Evolutionary conservation across 169 alveolate species (phyloP).

Genomic region (Cryptosporidium tyzzeri): DNA sequence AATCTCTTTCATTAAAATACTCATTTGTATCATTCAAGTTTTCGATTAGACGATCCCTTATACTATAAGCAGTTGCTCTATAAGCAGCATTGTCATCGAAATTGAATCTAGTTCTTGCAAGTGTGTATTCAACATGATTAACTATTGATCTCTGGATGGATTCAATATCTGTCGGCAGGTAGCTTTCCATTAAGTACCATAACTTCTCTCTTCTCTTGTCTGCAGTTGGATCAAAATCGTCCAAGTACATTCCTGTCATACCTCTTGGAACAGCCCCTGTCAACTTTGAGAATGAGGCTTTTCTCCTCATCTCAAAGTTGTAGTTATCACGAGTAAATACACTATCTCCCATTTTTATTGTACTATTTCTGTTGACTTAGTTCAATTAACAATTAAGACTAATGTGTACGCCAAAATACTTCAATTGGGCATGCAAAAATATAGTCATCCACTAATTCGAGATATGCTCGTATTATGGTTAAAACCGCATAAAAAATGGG

Average conservation of each 20-base stretch:
- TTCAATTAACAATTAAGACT: slow-evolving; percentile 5
- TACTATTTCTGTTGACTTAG: neutral
- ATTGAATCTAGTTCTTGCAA: slow-evolving; percentile 93
- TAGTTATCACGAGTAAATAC: slow-evolving; percentile 72
- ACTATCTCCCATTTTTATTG: slow-evolving; percentile 70
- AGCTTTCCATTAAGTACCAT: slow-evolving; percentile 88
- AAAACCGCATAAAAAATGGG: slow-evolving; percentile 22
- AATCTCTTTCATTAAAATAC: slow-evolving; percentile 88
- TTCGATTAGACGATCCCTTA: slow-evolving; percentile 94
- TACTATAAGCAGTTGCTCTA: slow-evolving; percentile 90
- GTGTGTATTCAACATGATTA: slow-evolving; percentile 90
- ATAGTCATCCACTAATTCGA: slow-evolving; percentile 42
- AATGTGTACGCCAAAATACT: neutral
- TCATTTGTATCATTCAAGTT: slow-evolving; percentile 92
- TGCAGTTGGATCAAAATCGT: slow-evolving; percentile 80
- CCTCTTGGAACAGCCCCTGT: slow-evolving; percentile 80
- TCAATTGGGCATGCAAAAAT: slow-evolving; percentile 29
- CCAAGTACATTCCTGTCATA: slow-evolving; percentile 80
- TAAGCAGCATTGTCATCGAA: slow-evolving; percentile 88
- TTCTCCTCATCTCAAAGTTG: slow-evolving; percentile 85
- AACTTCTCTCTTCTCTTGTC: slow-evolving; percentile 83
- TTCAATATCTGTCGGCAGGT: slow-evolving; percentile 84
- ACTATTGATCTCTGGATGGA: slow-evolving; percentile 89
- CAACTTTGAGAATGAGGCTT: slow-evolving; percentile 83
- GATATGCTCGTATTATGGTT: slow-evolving; percentile 41